Evolutionary conservation across 331 rosid genomes (phyloP).

Genomic region (Pyracantha coccinea): DNA sequence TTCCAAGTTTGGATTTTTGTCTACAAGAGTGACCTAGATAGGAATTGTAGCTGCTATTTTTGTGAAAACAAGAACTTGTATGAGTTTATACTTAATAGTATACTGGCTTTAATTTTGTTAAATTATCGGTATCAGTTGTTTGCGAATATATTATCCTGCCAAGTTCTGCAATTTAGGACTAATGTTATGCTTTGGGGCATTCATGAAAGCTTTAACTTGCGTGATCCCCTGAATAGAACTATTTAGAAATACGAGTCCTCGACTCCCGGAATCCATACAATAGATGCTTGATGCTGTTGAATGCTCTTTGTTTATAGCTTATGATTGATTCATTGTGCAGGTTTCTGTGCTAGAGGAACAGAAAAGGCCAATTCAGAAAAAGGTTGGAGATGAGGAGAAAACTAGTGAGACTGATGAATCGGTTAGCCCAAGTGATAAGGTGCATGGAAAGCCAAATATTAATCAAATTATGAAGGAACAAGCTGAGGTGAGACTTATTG

Average conservation of each 20-base stretch:
- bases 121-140: not conserved
- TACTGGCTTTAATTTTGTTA: not conserved
- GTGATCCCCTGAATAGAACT: not conserved
- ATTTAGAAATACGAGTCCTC: not conserved
- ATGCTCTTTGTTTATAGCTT: not conserved
- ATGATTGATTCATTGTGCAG: constrained; percentile 31
- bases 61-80: not conserved
- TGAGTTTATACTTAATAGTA: not conserved
- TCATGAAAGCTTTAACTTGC: not conserved
- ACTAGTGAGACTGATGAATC: constrained; percentile 22
- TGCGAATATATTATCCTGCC: not conserved
- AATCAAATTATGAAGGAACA: constrained; percentile 43
- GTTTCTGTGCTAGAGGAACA: constrained; percentile 76
- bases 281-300: not conserved
- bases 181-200: not conserved
- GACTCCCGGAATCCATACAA: not conserved
- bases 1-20: not conserved
- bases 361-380: constrained; percentile 33
- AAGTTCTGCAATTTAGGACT: not conserved
- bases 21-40: not conserved
- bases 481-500: constrained; percentile 37
- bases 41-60: not conserved
- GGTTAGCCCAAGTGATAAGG: constrained; percentile 16
- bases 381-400: constrained; percentile 26
- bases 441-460: constrained; percentile 25